Percentiles rank a stretch among this genome's conserved stretches.
phyloP scores from a whole-genome alignment of 2,329 filamentous ascomycete species.

The Fusarium luffae region DNA sequence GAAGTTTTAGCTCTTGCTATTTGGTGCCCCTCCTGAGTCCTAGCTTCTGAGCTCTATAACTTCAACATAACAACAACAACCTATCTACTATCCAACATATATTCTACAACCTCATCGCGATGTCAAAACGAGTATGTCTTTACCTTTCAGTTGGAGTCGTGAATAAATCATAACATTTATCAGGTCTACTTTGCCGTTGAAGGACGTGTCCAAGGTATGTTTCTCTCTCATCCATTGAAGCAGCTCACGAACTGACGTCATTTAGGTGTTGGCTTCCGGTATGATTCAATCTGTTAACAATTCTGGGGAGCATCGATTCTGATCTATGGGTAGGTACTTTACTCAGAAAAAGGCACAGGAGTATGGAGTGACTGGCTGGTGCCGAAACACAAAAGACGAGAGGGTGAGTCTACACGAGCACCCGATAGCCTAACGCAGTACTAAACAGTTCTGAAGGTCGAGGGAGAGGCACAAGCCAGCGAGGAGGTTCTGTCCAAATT shows the following conservation, averaged over 20 bases:
- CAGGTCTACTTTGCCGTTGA: conserved; percentile 73
- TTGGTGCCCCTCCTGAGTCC: neutral
- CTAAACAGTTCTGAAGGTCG: conserved; percentile 68
- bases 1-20: neutral
- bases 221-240: neutral
- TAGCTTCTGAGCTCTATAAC: neutral
- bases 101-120: conserved; percentile 13
- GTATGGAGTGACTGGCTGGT: conserved; percentile 69
- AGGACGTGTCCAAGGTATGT: conserved; percentile 75
- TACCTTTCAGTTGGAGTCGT: neutral
- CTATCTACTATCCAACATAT: neutral
- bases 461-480: conserved; percentile 87
- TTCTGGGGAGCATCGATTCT: conserved; percentile 1
- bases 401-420: conserved; percentile 55
- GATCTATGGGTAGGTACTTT: conserved; percentile 59
- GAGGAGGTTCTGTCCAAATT: conserved; percentile 74
- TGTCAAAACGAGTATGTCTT: conserved; percentile 53
- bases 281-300: conserved; percentile 10
- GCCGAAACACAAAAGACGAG: conserved; percentile 66
- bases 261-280: conserved; percentile 68
- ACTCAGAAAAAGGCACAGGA: conserved; percentile 63
- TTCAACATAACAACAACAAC: neutral
- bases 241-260: conserved; percentile 44
- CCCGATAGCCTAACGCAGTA: neutral
- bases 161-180: neutral